These are phyloP conservation scores for Lavandula angustifolia DNA, from an alignment of 257 asterid genomes.

Conservation along the genomic window DNA sequence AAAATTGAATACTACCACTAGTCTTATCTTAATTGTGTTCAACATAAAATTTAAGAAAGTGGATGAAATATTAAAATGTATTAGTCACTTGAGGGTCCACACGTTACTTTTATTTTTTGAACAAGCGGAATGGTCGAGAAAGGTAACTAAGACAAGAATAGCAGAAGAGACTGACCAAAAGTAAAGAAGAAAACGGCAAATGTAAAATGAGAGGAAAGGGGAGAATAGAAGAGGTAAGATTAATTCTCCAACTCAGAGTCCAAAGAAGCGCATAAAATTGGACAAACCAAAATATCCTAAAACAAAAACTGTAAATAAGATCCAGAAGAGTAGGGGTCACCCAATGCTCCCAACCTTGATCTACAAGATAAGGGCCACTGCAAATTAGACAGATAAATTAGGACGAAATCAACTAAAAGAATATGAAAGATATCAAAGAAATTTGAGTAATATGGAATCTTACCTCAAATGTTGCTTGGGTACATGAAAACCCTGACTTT, in stretches of 20 bases:
- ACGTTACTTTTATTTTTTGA: no score
- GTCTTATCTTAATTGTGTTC: no score
- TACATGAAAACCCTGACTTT: slow-evolving; percentile 64
- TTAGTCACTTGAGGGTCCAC: no score
- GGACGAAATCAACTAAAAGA: not conserved
- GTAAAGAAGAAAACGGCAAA: no score
- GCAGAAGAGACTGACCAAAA: no score
- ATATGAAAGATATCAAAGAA: not conserved
- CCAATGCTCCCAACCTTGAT: slow-evolving; percentile 22
- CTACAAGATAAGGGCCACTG: slow-evolving; percentile 25
- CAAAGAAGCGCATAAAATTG: slow-evolving; percentile 17
- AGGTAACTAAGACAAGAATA: no score
- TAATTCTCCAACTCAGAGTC: not conserved
- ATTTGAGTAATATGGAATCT: not conserved
- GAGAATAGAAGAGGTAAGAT: no score
- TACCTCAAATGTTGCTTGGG: slow-evolving; percentile 65
- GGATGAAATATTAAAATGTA: no score
- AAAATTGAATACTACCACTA: no score
- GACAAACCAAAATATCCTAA: not conserved
- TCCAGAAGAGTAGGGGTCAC: slow-evolving; percentile 11
- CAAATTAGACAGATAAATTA: slow-evolving; percentile 17
- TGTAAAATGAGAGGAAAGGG: no score
- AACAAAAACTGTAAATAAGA: slow-evolving; percentile 11
- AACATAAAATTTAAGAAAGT: no score
- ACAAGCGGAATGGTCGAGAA: no score